Evolutionary conservation across 2,329 filamentous ascomycete genomes (phyloP).

Genomic region (Dichotomopilus funicola): DNA sequence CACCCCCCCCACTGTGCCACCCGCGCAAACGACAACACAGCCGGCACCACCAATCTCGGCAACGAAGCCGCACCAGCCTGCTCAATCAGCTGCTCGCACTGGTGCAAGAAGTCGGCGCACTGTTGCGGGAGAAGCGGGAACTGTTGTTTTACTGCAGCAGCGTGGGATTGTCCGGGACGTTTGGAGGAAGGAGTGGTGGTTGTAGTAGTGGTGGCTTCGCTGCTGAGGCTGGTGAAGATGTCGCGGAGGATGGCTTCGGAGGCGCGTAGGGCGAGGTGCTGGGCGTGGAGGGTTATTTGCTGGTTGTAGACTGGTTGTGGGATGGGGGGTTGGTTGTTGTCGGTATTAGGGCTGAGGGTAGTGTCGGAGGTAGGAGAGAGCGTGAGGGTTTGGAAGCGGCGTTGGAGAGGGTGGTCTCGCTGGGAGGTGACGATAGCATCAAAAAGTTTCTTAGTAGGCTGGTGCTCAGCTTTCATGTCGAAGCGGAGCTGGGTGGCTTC

Average conservation of each 20-base stretch:
- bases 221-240: neutral
- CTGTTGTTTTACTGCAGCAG: too few species aligned
- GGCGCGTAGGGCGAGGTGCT: constrained; percentile 26
- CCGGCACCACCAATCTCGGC: constrained; percentile 33
- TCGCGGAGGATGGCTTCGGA: constrained; percentile 24
- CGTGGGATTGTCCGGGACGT: neutral
- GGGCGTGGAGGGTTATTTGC: constrained; percentile 25
- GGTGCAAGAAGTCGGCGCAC: neutral
- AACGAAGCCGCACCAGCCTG: constrained; percentile 28
- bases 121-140: too few species aligned
- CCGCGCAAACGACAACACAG: constrained; percentile 28
- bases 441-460: constrained; percentile 34
- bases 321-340: too few species aligned
- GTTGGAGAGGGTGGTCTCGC: neutral
- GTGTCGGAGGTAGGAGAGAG: constrained; percentile 4
- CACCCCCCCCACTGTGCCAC: constrained; percentile 26
- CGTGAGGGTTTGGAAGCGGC: constrained; percentile 13
- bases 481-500: constrained; percentile 21
- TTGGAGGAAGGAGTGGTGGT: neutral
- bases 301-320: constrained; percentile 20
- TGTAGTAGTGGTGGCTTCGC: neutral
- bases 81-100: constrained; percentile 27
- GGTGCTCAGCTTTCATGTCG: constrained; percentile 27
- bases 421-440: constrained; percentile 28
- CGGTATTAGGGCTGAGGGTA: neutral